Evolutionary conservation across 2,329 filamentous ascomycete species (phyloP), one percentile per base, ranked within the genome.

Genomic region (Pestalotiopsis sp.): DNA sequence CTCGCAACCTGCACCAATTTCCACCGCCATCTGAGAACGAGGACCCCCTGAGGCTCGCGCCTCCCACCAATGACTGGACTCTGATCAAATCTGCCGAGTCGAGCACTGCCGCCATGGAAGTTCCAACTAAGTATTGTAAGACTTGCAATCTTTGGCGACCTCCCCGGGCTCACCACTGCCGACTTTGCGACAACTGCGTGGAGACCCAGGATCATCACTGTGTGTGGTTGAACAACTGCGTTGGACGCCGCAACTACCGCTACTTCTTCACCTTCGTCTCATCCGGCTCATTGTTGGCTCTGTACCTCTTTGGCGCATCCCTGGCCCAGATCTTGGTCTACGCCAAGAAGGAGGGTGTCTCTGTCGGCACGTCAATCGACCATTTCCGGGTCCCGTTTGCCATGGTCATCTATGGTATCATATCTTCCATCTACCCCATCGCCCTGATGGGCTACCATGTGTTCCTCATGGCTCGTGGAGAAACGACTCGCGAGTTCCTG

Each of bases 171-270:
- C 97, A 99, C 78, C 96, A 99, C 82, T 99, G 96, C 81, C 93
- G 96, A 68, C 88, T 97, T 36, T 99, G 96, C 82, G 95, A 99
- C 81, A 98, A 97, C 80, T 99, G 96, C 79, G 89, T 99, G 70
- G 96, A 99, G 80, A 97, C 94, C 0, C 94, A 98, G 73, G 96
- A 99, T 77, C 96, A 99, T 77, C 96, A 99, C 81, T 99, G 96
- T 77, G 95, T 98, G 17, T 99, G 96, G 96, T 89, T 99, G 72
- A 99, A 99, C 83, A 99, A 99, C 80, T 99, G 65, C 27, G 65
- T 67, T 7, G 96, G 96, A 58, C 92, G 95, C 73, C 93, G 96
- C 75, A 99, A 99, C 82, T 99, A 99, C 82, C 93, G 96, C 72
- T 98, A 95, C 80, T 99, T 99, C 81, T 98, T 98, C 79, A 89